A percentile compares a stretch with the other conserved stretches of the same genome.
phyloP scores from a whole-genome alignment of 306 rosid species.

The Cicer arietinum region DNA sequence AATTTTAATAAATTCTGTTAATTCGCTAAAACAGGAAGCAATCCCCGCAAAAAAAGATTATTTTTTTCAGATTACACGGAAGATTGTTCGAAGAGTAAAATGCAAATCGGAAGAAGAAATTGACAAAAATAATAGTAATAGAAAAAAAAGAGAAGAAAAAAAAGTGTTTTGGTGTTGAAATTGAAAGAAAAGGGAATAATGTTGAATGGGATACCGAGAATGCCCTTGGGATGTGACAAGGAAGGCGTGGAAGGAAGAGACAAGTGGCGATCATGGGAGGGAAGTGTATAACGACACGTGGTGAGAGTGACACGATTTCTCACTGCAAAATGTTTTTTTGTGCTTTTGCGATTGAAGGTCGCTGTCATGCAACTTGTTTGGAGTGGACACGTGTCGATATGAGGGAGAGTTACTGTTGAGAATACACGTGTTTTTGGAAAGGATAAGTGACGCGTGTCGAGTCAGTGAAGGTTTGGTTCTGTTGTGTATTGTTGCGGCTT shows the following conservation, averaged over 20 bases:
- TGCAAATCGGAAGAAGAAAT: conserved; percentile 3
- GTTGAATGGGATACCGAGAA: conserved; percentile 45
- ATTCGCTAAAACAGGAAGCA: conserved; percentile 29
- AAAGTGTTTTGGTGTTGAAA: not conserved
- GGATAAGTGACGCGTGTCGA: conserved; percentile 51
- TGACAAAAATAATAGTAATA: no score
- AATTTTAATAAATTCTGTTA: not conserved
- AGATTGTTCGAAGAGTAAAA: conserved; percentile 5
- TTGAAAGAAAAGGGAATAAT: not conserved
- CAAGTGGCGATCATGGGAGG: conserved; percentile 55
- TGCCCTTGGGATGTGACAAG: conserved; percentile 51
- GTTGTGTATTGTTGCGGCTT: conserved; percentile 42
- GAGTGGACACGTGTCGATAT: conserved; percentile 54
- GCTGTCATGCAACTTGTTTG: conserved; percentile 49
- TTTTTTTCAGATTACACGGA: not conserved
- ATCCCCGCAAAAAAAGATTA: conserved; percentile 13
- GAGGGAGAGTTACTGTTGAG: no score
- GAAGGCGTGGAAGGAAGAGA: conserved; percentile 43
- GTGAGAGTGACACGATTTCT: conserved; percentile 45
- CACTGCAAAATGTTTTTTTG: conserved; percentile 46
- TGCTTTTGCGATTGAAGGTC: conserved; percentile 48
- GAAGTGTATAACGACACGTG: conserved; percentile 57
- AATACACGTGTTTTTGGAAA: conserved; percentile 50
- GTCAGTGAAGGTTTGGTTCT: conserved; percentile 8
- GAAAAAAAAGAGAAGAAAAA: not conserved